Conservation (phyloP, 371 early-diverging fungal species). For the Funneliformis caledonium region DNA sequence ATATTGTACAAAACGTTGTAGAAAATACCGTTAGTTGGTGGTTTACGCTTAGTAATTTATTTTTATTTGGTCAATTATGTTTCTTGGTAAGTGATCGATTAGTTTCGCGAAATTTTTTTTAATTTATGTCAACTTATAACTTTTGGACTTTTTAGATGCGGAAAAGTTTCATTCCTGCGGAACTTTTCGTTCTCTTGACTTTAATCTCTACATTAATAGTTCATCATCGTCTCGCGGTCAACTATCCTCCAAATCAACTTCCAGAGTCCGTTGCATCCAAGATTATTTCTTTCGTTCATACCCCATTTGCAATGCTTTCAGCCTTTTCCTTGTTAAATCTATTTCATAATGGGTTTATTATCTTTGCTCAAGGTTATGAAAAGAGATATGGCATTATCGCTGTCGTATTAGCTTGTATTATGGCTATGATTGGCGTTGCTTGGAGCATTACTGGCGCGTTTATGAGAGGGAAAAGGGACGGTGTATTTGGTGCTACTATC, state of each 20-base stretch:
- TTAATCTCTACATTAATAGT: not conserved
- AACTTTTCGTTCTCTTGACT: conserved; percentile 8
- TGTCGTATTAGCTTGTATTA: not conserved
- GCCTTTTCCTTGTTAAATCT: not conserved
- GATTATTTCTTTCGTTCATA: conserved; percentile 8
- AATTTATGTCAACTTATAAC: not conserved
- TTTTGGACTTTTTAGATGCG: not conserved
- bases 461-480: conserved; percentile 33
- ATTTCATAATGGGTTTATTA: conserved; percentile 30
- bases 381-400: not conserved
- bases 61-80: not conserved
- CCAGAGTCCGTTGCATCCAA: not conserved
- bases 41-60: conserved; percentile 22
- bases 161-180: not conserved
- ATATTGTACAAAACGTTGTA: not conserved
- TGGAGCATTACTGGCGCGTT: conserved; percentile 15
- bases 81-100: conserved; percentile 14
- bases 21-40: not conserved
- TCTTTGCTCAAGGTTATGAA: conserved; percentile 5
- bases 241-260: conserved; percentile 12
- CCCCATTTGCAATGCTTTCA: conserved; percentile 30
- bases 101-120: not conserved
- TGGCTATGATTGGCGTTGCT: conserved; percentile 11
- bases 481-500: conserved; percentile 25
- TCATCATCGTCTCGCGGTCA: not conserved